Evolutionary conservation across 306 rosid species (phyloP), one percentile per base, ranked within the genome.

Genomic region (Amphicarpaea edgeworthii): DNA sequence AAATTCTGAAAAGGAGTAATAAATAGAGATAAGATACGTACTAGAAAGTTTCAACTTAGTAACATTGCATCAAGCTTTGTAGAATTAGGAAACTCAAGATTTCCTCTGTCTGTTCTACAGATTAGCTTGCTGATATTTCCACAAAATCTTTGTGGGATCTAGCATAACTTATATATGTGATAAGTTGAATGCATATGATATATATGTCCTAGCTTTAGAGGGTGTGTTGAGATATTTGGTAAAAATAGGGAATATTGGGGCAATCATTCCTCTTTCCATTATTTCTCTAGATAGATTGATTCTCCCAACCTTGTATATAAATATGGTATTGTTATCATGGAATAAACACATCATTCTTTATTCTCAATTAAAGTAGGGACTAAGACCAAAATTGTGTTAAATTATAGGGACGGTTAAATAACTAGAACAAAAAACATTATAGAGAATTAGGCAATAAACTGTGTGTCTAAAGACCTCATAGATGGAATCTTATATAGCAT

Each of bases 1-100:
- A 9, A 54, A 53, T 67, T 54, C 21, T 23, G 63, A 50, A 64
- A 64, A 76, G 66, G 73, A 53, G 67, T 47, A 66, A 76, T 21
- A 4, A 2, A 41, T 32, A 17, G 10, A 28, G 40, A 59, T 59
- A 14, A 26, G 67, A 69, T 26, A 67, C 8, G 5, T 43, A 19
- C 38, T 41, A 41, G 57, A 17, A 70, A 14, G 24, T 68, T 59
- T 38, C 73, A 40, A 40, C 58, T 12, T 57, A 47, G n/a, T n/a
- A n/a, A 70, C 41, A 47, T 32, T 59, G 38, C 51, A 19, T 75
- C 16, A 47, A 47, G 62, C 24, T 61, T 53, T 23, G 9, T 20
- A 30, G 21, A 54, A 14, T 40, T 40, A 40, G 45, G 45, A 40
- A 40, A 40, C 45, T 42, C 49, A 43, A 12, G 49, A 43, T 12